Base-by-base conservation (phyloP, 257 asterid genomes). In the Solanum virginianum region DNA sequence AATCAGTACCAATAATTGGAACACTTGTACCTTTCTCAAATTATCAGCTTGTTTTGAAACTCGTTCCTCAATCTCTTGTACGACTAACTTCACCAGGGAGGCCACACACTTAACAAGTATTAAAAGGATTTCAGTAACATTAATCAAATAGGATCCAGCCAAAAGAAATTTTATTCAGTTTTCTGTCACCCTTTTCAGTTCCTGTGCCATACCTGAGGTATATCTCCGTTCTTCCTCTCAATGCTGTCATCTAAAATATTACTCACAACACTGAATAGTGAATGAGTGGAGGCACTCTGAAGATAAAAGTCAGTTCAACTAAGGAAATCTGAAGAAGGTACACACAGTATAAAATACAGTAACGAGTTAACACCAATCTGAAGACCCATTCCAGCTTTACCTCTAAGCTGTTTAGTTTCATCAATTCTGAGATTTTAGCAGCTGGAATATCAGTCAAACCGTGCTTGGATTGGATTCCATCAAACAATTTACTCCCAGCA, bases 51-150 rank as follows among this genome's bases (percentile, higher is more conserved):
- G 95, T 83, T 70, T 92, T 70, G 91, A 90, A 91, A 90, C 91
- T 82, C 96, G 95, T 60, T 84, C 97, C 91, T 97, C 98, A 86
- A 95, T 92, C 91, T 95, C 98, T 93, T 92, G 97, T 80, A 94
- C 89, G 57, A 94, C 92, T 85, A 95, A 86, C 85, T 94, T 95
- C 92, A 97, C 91, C 89, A 95, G 84, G 62, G 99, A 92, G 79
- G 97, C 95, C 51, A 92, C 93, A 66, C 91, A 90, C 99, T 97
- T 86, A 83, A 82, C 57, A 88, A 88, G 85, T 85, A 82, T 62
- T 15, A 89, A 87, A 70, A 85, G 79, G 69, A 32, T 63, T 74
- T 80, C 70, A 53, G 80, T 41, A 70, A 86, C 81, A 81, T 90
- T 81, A 55, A 87, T 84, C 62, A 20, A 88, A 75, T 84, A 68